Evolutionary conservation across 305 asterid species (phyloP).

Genomic region (Rubia peregrina): DNA sequence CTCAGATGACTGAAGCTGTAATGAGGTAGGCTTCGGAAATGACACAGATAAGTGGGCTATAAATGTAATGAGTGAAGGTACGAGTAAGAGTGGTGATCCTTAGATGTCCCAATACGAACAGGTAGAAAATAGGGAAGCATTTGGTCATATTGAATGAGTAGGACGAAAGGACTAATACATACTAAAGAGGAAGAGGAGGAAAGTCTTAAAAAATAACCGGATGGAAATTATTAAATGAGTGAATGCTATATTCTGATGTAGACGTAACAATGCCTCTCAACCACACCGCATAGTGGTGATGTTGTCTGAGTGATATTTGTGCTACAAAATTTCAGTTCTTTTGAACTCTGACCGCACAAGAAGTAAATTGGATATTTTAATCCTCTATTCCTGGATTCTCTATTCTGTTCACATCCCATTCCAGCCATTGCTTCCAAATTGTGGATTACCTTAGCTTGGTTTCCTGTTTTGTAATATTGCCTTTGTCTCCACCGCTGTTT

Average conservation of each 20-base stretch:
- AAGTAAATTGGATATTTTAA: background rate
- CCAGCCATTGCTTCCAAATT: background rate
- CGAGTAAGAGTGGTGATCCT: too few relatives aligned
- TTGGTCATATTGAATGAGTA: too few relatives aligned
- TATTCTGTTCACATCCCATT: constrained; percentile 4
- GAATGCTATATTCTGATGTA: background rate
- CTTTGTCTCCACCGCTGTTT: background rate
- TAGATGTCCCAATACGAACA: too few relatives aligned
- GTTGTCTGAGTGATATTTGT: background rate
- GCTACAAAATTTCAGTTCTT: background rate
- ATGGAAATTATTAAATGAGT: background rate
- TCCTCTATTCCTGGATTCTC: background rate
- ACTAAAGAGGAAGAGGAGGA: background rate
- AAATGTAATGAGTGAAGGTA: too few relatives aligned
- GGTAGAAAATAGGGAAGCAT: too few relatives aligned
- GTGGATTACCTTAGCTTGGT: background rate
- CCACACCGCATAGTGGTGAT: background rate
- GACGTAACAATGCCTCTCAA: background rate
- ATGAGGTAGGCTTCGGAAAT: too few relatives aligned
- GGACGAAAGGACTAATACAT: background rate
- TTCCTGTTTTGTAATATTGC: background rate
- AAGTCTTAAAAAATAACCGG: background rate
- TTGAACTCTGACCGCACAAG: background rate
- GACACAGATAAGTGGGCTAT: too few relatives aligned
- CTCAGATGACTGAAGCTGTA: too few relatives aligned